A percentile compares a stretch with the other conserved stretches of the same genome.
phyloP scores from a whole-genome alignment of 495 filamentous ascomycete genomes.

The Aspergillus olivimuriae region DNA sequence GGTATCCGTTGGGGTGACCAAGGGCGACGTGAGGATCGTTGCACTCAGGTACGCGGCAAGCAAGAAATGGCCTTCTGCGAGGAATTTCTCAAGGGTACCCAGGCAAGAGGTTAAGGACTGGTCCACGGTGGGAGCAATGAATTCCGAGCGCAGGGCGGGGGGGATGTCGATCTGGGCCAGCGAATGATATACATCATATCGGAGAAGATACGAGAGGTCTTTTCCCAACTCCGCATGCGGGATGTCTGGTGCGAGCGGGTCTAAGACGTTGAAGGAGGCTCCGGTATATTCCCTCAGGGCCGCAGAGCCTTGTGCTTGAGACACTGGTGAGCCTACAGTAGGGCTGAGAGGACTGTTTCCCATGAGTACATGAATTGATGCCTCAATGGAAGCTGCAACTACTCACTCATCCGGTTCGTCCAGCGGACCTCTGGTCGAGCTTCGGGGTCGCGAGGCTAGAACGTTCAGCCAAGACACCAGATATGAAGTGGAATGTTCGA shows the following conservation, averaged over 20 bases:
- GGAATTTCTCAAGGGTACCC: slow-evolving; percentile 57
- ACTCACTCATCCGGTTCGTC: slow-evolving; percentile 45
- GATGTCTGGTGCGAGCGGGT: slow-evolving; percentile 29
- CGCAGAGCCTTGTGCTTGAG: slow-evolving; percentile 8
- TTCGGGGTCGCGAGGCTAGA: slow-evolving; percentile 42
- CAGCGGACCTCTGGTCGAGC: slow-evolving; percentile 47
- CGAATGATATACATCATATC: slow-evolving; percentile 74
- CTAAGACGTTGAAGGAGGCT: slow-evolving; percentile 25
- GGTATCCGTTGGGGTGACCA: slow-evolving; percentile 49
- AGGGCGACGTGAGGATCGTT: slow-evolving; percentile 36
- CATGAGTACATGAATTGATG: slow-evolving; percentile 14
- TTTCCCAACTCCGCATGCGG: slow-evolving; percentile 42
- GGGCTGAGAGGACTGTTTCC: slow-evolving; percentile 19
- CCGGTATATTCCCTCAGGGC: slow-evolving; percentile 18
- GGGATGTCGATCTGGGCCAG: slow-evolving; percentile 62
- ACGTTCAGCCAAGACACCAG: slow-evolving; percentile 5
- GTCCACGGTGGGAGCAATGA: slow-evolving; percentile 29
- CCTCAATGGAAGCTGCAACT: neutral
- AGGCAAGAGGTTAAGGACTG: slow-evolving; percentile 33
- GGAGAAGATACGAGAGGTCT: slow-evolving; percentile 74
- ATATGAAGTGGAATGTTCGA: neutral
- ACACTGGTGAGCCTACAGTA: slow-evolving; percentile 6
- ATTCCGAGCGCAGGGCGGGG: slow-evolving; percentile 49
- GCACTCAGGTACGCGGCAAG: slow-evolving; percentile 43
- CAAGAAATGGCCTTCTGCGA: slow-evolving; percentile 63